phyloP scores from a whole-genome alignment of 345 rosid genomes.

The Eucalyptus sp. region DNA sequence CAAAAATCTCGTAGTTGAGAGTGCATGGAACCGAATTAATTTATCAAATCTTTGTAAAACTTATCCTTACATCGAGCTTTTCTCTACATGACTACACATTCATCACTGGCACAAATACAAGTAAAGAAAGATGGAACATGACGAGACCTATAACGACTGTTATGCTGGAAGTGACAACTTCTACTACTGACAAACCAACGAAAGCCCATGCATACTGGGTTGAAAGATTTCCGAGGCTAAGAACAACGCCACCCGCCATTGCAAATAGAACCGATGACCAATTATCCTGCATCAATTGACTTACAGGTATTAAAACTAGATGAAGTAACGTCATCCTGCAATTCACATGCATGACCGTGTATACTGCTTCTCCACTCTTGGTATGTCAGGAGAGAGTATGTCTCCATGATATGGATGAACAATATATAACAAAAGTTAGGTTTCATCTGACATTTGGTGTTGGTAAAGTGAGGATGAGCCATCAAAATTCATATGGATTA shows the following conservation, averaged over 20 bases:
- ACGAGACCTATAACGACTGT: slow-evolving; percentile 63
- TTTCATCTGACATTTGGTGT: background rate
- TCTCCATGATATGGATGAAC: background rate
- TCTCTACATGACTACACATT: background rate
- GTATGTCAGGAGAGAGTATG: background rate
- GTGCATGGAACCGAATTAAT: background rate
- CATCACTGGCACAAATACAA: background rate
- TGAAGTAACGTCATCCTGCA: background rate
- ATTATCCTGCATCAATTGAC: slow-evolving; percentile 29
- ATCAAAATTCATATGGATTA: background rate
- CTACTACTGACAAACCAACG: slow-evolving; percentile 72
- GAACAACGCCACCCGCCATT: slow-evolving; percentile 63
- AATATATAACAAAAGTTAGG: background rate
- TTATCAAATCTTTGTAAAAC: background rate
- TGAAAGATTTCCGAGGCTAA: slow-evolving; percentile 64
- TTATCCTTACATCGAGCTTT: background rate
- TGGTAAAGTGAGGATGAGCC: background rate
- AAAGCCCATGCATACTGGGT: slow-evolving; percentile 80
- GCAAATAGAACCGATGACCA: slow-evolving; percentile 74
- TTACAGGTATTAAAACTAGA: background rate
- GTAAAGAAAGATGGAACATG: background rate
- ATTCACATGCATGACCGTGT: background rate
- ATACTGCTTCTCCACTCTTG: background rate
- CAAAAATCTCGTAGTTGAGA: background rate
- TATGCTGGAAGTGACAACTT: slow-evolving; percentile 65